phyloP scores from a whole-genome alignment of 352 stramenopile genomes.

The Aphanomyces stellatus region DNA sequence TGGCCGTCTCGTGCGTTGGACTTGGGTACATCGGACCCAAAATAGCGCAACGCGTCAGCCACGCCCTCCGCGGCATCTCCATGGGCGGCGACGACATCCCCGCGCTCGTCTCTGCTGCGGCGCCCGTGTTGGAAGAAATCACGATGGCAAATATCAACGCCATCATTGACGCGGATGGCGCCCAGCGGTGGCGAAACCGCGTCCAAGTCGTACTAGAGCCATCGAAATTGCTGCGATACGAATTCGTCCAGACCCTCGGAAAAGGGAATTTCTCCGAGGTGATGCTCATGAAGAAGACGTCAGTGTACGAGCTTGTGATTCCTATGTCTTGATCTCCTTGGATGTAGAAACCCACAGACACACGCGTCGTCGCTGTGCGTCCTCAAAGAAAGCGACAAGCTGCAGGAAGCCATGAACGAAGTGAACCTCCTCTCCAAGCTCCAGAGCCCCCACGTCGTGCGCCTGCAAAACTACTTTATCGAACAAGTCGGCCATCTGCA shows the following conservation, averaged over 20 bases:
- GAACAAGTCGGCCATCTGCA: slow-evolving; percentile 58
- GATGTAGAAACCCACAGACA: too few relatives aligned
- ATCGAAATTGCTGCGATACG: slow-evolving; percentile 55
- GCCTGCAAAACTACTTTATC: slow-evolving; percentile 66
- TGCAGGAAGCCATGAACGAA: slow-evolving; percentile 70
- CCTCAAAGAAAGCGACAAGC: slow-evolving; percentile 76
- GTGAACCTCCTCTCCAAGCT: slow-evolving; percentile 54
- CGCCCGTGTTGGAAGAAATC: background rate
- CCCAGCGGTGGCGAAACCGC: slow-evolving; percentile 44
- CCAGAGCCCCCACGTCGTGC: slow-evolving; percentile 51
- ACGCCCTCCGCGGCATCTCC: slow-evolving; percentile 13
- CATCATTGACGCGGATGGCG: slow-evolving; percentile 27
- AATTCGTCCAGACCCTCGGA: slow-evolving; percentile 52
- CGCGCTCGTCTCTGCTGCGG: background rate
- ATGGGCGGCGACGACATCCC: background rate
- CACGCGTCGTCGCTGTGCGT: slow-evolving; percentile 30
- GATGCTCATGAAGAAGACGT: slow-evolving; percentile 51
- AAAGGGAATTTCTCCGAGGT: slow-evolving; percentile 69
- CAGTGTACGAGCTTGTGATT: slow-evolving; percentile 6
- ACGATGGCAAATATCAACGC: slow-evolving; percentile 18
- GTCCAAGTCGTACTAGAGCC: slow-evolving; percentile 33
- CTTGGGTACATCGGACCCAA: slow-evolving; percentile 14
- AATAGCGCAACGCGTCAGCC: slow-evolving; percentile 2
- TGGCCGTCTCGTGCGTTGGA: slow-evolving; percentile 7
- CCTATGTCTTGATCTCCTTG: too few relatives aligned